Evolutionary conservation across 2,329 filamentous ascomycete genomes (phyloP).

Genomic region (Neonectria magnoliae): DNA sequence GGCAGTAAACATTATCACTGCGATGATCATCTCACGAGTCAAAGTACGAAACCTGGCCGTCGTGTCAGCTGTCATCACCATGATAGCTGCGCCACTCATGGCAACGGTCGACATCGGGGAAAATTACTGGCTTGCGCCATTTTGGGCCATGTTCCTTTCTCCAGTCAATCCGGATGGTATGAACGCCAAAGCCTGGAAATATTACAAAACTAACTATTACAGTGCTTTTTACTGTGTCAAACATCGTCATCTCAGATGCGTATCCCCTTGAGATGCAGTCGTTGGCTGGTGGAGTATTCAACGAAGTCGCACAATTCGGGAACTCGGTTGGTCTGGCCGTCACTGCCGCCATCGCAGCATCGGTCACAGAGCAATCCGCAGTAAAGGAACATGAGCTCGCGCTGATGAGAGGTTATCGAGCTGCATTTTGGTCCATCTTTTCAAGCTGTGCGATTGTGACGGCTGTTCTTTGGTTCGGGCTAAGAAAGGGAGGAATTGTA

Average conservation of each 20-base stretch:
- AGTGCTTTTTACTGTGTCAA: slow-evolving; percentile 33
- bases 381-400: background rate
- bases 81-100: slow-evolving; percentile 63
- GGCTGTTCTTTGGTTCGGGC: background rate
- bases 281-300: slow-evolving; percentile 69
- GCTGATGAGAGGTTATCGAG: background rate
- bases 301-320: slow-evolving; percentile 66
- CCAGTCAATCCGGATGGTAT: slow-evolving; percentile 56
- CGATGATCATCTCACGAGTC: background rate
- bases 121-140: slow-evolving; percentile 61
- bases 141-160: slow-evolving; percentile 56
- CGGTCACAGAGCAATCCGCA: background rate
- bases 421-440: background rate
- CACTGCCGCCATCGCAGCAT: background rate
- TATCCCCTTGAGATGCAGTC: slow-evolving; percentile 65
- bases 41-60: background rate
- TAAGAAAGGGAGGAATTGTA: background rate
- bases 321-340: slow-evolving; percentile 62
- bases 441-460: background rate
- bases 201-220: background rate
- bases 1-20: background rate
- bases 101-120: slow-evolving; percentile 58
- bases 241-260: slow-evolving; percentile 63
- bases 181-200: background rate
- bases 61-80: slow-evolving; percentile 54